Conservation (phyloP, 116 monocot genomes). For the Phalaenopsis hybrid region DNA sequence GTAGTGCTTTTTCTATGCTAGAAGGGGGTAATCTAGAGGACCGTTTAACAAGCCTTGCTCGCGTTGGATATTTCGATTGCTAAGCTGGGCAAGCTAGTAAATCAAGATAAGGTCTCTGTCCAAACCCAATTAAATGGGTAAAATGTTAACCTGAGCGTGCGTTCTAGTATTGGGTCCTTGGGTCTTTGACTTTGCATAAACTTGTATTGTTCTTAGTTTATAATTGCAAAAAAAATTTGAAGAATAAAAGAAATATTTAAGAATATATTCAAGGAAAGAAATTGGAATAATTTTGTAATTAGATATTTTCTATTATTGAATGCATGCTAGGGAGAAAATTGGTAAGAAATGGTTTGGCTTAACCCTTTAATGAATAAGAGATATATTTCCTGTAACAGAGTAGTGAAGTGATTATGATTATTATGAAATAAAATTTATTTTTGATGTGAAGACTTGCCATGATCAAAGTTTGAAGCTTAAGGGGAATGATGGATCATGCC, state of each 20-base stretch:
- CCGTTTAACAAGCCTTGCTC: neutral
- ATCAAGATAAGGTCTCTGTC: neutral
- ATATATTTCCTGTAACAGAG: no score
- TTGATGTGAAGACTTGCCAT: no score
- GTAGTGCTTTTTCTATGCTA: neutral
- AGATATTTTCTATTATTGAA: neutral
- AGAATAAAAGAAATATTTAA: neutral
- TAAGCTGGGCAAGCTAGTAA: neutral
- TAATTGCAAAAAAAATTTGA: neutral
- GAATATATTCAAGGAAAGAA: neutral
- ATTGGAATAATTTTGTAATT: neutral
- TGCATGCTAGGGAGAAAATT: neutral
- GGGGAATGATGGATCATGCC: no score
- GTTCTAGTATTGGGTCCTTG: neutral
- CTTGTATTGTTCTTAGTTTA: neutral
- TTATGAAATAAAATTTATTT: no score
- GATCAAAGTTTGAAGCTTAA: no score
- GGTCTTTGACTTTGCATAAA: neutral
- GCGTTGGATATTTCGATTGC: neutral
- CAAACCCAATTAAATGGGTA: neutral
- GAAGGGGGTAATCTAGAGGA: neutral
- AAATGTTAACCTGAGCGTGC: neutral
- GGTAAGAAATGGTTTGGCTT: neutral
- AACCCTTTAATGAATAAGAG: no score
- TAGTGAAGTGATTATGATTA: no score